These are phyloP conservation scores for Aureobasidium sp. DNA, from an alignment of 2,329 filamentous ascomycete species.

Conservation along the genomic window DNA sequence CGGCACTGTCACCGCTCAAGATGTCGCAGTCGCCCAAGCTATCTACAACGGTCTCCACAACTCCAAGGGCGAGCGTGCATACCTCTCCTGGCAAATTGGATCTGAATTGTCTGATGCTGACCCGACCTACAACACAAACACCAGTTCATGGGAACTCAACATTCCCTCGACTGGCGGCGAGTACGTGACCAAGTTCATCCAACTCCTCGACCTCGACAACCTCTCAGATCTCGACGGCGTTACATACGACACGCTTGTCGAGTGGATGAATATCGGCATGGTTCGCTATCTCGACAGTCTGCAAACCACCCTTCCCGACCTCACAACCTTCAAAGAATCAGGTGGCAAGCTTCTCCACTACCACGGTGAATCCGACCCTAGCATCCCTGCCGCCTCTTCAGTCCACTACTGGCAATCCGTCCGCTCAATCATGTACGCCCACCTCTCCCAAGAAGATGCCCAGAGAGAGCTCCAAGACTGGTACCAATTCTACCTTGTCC, in stretches of 20 bases:
- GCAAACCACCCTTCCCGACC: slow-evolving; percentile 49
- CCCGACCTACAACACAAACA: slow-evolving; percentile 31
- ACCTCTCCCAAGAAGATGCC: background rate
- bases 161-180: slow-evolving; percentile 33
- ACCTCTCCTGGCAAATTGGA: slow-evolving; percentile 33
- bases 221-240: slow-evolving; percentile 41
- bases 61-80: slow-evolving; percentile 34
- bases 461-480: slow-evolving; percentile 41
- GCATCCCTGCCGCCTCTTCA: slow-evolving; percentile 47
- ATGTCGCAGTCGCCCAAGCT: slow-evolving; percentile 29
- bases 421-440: slow-evolving; percentile 42
- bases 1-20: slow-evolving; percentile 29
- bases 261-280: slow-evolving; percentile 48
- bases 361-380: slow-evolving; percentile 51
- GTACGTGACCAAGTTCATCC: slow-evolving; percentile 38
- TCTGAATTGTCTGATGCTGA: slow-evolving; percentile 31
- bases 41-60: slow-evolving; percentile 38
- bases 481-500: slow-evolving; percentile 50
- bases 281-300: slow-evolving; percentile 44
- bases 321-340: slow-evolving; percentile 42
- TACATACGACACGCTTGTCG: slow-evolving; percentile 51
- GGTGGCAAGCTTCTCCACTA: slow-evolving; percentile 54
- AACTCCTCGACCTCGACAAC: slow-evolving; percentile 36
- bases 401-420: slow-evolving; percentile 52
- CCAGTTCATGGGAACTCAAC: slow-evolving; percentile 29